These are phyloP conservation scores for Glutinoglossum americanum DNA, from an alignment of 495 filamentous ascomycete species.

Conservation along the genomic window DNA sequence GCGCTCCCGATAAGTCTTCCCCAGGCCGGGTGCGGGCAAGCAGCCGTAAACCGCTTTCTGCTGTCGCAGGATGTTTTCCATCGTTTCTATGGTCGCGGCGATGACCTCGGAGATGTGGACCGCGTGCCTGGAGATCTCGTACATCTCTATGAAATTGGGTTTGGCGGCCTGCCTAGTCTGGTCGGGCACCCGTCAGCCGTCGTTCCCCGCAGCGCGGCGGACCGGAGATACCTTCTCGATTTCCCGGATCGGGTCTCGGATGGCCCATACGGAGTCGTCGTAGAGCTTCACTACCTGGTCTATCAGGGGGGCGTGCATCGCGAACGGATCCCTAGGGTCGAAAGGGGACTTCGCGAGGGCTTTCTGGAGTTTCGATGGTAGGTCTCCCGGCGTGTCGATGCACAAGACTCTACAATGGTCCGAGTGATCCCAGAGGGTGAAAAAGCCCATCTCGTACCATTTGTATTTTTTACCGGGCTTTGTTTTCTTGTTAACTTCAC, in stretches of 20 bases:
- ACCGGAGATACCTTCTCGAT: neutral
- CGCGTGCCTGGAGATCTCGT: neutral
- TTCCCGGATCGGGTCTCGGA: neutral
- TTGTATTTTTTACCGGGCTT: neutral
- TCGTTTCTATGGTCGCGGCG: neutral
- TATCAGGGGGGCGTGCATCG: neutral
- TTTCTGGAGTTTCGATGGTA: no score
- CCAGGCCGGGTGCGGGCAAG: no score
- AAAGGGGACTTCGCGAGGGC: no score
- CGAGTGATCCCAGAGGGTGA: neutral
- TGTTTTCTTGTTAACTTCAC: neutral
- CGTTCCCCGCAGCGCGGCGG: neutral
- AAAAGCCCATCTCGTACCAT: neutral
- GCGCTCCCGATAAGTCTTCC: no score
- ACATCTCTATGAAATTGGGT: no score
- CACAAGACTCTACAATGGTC: neutral
- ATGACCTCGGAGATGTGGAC: neutral
- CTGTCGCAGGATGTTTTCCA: neutral
- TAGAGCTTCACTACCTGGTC: constrained; percentile 1
- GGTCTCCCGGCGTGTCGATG: no score
- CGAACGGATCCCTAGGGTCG: neutral
- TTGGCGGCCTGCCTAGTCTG: no score
- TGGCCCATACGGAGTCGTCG: neutral
- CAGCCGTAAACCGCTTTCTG: neutral
- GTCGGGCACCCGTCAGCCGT: neutral